Conservation (phyloP, 176 grass and related monocot genomes). For the Ensete ventricosum region DNA sequence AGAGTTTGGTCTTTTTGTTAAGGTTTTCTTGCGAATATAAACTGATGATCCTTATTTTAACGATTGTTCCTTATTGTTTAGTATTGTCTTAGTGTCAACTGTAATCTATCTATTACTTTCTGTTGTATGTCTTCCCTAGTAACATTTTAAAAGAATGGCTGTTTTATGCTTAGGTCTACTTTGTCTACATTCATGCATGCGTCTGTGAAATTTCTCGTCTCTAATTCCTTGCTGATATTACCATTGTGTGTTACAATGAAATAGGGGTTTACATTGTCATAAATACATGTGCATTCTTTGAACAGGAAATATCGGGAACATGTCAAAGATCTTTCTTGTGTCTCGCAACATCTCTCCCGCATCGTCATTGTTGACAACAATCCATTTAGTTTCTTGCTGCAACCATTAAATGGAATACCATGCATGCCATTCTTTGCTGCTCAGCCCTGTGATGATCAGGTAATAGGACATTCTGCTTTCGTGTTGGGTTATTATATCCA, state of each 20-base stretch:
- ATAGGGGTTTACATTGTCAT: too few species aligned
- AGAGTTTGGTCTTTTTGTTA: too few species aligned
- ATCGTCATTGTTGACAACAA: slow-evolving; percentile 92
- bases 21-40: neutral
- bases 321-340: slow-evolving; percentile 92
- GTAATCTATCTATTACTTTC: neutral
- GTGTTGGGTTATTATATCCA: neutral
- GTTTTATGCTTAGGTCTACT: neutral
- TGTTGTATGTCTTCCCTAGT: neutral
- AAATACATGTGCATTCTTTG: neutral
- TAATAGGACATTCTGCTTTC: slow-evolving; percentile 26
- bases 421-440: slow-evolving; percentile 95
- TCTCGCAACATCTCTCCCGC: slow-evolving; percentile 66
- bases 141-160: neutral
- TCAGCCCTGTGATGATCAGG: slow-evolving; percentile 76
- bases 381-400: slow-evolving; percentile 94
- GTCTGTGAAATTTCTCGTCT: too few species aligned
- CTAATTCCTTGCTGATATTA: too few species aligned
- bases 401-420: slow-evolving; percentile 93
- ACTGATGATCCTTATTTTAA: neutral
- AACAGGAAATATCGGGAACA: slow-evolving; percentile 94
- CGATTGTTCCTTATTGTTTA: neutral
- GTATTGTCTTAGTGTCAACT: neutral
- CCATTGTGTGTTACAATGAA: too few species aligned
- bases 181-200: neutral